Evolutionary conservation across 805 yeast species (phyloP), one percentile per base, ranked within the genome.

Genomic region (Kazachstania martiniae): DNA sequence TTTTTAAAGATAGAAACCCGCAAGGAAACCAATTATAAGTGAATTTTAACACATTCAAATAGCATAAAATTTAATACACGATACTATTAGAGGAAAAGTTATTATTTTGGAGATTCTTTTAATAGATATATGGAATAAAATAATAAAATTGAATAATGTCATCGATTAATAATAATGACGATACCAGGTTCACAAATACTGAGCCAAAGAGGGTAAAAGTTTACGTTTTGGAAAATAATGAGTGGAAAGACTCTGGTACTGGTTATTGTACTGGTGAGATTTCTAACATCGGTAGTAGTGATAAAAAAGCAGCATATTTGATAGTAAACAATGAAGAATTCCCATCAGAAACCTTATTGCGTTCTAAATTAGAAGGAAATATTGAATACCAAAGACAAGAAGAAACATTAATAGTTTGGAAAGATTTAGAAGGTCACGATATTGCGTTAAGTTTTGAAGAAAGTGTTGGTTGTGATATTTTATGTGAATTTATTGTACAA

Each of bases 371-470:
- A n/a, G 77, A 72, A 45, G 93, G 93, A 0, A 58, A 71, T 18
- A 77, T 76, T 3, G 93, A 82, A 44, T 89, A 82, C 52, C 96
- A 89, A 52, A 70, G 94, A 48, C 97, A 91, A 49, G 95, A 86
- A 50, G 96, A 86, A 37, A 86, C 96, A 0, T 62, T 89, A 29
- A 84, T 89, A 8, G 95, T 89, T 14, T 89, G 97, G 97, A 81
- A 93, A 8, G 95, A 84, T 48, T 47, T 59, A 3, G 66, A 69
- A 13, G 74, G 78, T 6, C 43, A 43, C 28, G 94, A 85, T 54
- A 73, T 84, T 41, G 97, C 97, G 2, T 63, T 89, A 16, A 80
- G 93, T 28, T 89, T 89, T 55, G 95, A 89, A 55, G 96, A 86
- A 47, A 75, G 83, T 22, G 80, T 78, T 28, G 97, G 96, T 0